Conservation (phyloP, 2,329 filamentous ascomycete genomes). For the Xylaria sp. region DNA sequence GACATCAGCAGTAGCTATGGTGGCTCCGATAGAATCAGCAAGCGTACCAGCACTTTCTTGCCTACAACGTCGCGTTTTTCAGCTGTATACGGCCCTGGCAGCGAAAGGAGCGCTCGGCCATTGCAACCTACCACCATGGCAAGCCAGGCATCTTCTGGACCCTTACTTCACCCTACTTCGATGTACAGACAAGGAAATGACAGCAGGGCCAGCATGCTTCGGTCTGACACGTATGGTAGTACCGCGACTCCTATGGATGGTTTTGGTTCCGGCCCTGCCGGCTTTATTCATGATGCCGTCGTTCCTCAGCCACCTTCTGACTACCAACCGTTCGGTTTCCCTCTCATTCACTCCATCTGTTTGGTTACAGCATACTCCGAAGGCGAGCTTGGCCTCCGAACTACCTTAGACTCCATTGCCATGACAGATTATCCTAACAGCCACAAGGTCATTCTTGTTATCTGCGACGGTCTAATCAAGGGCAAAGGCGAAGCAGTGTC, state of each 20-base stretch:
- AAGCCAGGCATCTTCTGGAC: conserved; percentile 81
- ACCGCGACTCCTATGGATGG: conserved; percentile 71
- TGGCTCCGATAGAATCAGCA: conserved; percentile 76
- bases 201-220: conserved; percentile 73
- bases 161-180: conserved; percentile 74
- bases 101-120: conserved; percentile 67
- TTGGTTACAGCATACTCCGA: conserved; percentile 97
- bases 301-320: conserved; percentile 96
- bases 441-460: conserved; percentile 95
- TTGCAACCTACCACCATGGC: conserved; percentile 90
- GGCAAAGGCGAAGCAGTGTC: conserved; percentile 87
- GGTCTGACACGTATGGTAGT: conserved; percentile 65
- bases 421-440: conserved; percentile 99
- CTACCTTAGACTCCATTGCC: conserved; percentile 93
- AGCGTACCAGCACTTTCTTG: conserved; percentile 84
- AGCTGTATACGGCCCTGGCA: conserved; percentile 76
- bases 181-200: conserved; percentile 77
- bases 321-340: conserved; percentile 97
- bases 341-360: conserved; percentile 92
- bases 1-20: conserved; percentile 75
- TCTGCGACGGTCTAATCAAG: conserved; percentile 98
- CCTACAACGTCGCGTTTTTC: conserved; percentile 96
- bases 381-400: conserved; percentile 90
- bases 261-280: conserved; percentile 85
- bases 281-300: conserved; percentile 96